Conservation (phyloP, 2,329 filamentous ascomycete species). For the Proliferodiscus dingleyae region DNA sequence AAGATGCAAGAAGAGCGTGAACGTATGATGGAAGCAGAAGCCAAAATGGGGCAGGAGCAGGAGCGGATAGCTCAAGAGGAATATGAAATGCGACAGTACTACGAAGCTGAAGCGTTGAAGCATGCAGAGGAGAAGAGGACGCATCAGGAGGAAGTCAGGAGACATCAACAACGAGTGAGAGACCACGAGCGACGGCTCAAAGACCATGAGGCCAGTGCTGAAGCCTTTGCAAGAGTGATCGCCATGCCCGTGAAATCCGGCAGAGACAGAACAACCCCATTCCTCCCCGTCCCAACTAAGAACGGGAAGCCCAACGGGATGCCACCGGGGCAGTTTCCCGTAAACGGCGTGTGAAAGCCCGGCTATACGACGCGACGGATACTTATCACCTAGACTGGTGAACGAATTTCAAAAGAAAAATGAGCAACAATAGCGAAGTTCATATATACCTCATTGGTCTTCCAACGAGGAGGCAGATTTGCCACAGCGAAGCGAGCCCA, state of each 20-base stretch:
- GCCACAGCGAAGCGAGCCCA: no score
- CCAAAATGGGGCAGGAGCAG: slow-evolving; percentile 21
- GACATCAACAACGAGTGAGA: slow-evolving; percentile 23
- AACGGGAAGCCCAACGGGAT: slow-evolving; percentile 2
- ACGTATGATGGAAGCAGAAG: slow-evolving; percentile 23
- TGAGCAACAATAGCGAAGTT: no score
- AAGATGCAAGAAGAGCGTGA: slow-evolving; percentile 26
- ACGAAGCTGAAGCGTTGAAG: slow-evolving; percentile 29
- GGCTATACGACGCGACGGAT: no score
- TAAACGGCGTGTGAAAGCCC: no score
- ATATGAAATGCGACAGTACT: slow-evolving; percentile 31
- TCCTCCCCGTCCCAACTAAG: slow-evolving; percentile 13
- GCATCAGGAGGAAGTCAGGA: slow-evolving; percentile 29
- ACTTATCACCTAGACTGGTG: no score
- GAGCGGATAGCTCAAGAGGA: slow-evolving; percentile 30
- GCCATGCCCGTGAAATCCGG: slow-evolving; percentile 28
- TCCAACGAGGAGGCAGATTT: no score
- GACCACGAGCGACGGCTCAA: slow-evolving; percentile 13
- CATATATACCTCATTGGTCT: no score
- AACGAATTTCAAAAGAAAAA: no score
- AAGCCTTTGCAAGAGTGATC: slow-evolving; percentile 31
- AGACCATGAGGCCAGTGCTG: slow-evolving; percentile 28
- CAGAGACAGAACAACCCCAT: slow-evolving; percentile 23
- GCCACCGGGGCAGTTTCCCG: slow-evolving; percentile 3
- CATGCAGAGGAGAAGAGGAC: slow-evolving; percentile 29